phyloP scores from a whole-genome alignment of 2,329 filamentous ascomycete genomes.

The Diplodia sapinea region DNA sequence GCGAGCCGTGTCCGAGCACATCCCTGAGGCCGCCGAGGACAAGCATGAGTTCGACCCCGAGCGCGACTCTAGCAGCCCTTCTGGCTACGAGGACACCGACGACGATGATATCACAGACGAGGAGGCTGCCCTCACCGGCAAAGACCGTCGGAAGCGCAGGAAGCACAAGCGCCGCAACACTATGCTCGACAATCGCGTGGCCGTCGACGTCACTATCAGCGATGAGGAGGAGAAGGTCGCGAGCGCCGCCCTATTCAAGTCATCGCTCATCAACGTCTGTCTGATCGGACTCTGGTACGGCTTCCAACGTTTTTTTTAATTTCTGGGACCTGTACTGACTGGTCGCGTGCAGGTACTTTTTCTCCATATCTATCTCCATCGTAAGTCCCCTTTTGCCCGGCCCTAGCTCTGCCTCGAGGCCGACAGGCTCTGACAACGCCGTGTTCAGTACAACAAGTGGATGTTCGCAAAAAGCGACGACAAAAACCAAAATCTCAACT shows the following conservation, averaged over 20 bases:
- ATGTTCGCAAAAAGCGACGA: constrained; percentile 77
- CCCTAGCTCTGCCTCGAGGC: constrained; percentile 32
- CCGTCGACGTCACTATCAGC: constrained; percentile 58
- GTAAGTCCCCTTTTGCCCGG: constrained; percentile 59
- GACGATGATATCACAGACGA: constrained; percentile 82
- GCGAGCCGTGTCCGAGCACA: constrained; percentile 28
- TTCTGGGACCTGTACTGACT: constrained; percentile 29
- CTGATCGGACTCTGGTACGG: constrained; percentile 81
- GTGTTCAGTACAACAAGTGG: constrained; percentile 92
- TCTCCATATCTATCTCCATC: constrained; percentile 90
- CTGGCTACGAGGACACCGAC: constrained; percentile 66
- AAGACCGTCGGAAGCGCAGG: constrained; percentile 72
- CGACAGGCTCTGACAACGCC: constrained; percentile 16
- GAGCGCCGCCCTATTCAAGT: constrained; percentile 73
- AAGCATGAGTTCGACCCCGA: constrained; percentile 22
- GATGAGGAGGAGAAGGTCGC: constrained; percentile 76
- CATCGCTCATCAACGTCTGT: constrained; percentile 73
- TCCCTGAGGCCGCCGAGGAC: constrained; percentile 29
- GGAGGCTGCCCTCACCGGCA: constrained; percentile 81
- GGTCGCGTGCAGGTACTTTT: constrained; percentile 63
- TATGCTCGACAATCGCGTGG: constrained; percentile 70
- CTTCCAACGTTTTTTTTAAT: background rate
- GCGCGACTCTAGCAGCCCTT: constrained; percentile 46
- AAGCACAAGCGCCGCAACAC: constrained; percentile 72
- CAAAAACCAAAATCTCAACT: constrained; percentile 69